phyloP scores from a whole-genome alignment of 2,329 filamentous ascomycete species.

The Endocalyx cinctus region DNA sequence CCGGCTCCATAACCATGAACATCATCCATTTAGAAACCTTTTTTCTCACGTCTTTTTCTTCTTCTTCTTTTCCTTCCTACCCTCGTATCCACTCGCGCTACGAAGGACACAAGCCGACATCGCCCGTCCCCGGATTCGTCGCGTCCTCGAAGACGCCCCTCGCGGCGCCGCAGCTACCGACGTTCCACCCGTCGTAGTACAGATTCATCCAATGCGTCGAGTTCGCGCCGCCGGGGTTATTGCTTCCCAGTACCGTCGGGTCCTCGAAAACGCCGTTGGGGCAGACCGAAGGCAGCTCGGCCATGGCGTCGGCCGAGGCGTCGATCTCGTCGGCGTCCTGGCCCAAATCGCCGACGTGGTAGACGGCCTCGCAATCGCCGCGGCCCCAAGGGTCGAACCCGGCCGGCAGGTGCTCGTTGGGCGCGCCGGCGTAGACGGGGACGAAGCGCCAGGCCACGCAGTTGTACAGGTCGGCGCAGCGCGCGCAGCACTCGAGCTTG shows the following conservation, averaged over 20 bases:
- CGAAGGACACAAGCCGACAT: no score
- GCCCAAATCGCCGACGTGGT: conserved; percentile 17
- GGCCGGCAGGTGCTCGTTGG: conserved; percentile 19
- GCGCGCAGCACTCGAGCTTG: conserved; percentile 25
- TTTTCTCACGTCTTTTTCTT: no score
- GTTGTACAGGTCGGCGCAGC: conserved; percentile 25
- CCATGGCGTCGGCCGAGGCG: conserved; percentile 2
- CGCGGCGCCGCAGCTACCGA: conserved; percentile 25
- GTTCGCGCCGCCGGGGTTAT: conserved; percentile 2
- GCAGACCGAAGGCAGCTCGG: conserved; percentile 10
- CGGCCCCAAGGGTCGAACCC: conserved; percentile 27
- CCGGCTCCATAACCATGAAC: no score
- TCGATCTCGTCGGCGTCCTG: conserved; percentile 5
- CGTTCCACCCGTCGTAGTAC: conserved; percentile 28
- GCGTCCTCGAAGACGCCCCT: no score
- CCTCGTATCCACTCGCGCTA: no score
- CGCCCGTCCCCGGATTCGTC: no score
- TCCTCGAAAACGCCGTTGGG: conserved; percentile 18
- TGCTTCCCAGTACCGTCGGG: no score
- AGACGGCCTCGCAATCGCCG: conserved; percentile 23
- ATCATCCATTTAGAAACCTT: no score
- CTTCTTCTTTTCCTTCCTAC: no score
- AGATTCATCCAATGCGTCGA: conserved; percentile 16
- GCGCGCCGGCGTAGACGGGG: conserved; percentile 15
- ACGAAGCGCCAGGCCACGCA: conserved; percentile 26